phyloP scores from a whole-genome alignment of 352 stramenopile species.

The Globisporangium parvum region DNA sequence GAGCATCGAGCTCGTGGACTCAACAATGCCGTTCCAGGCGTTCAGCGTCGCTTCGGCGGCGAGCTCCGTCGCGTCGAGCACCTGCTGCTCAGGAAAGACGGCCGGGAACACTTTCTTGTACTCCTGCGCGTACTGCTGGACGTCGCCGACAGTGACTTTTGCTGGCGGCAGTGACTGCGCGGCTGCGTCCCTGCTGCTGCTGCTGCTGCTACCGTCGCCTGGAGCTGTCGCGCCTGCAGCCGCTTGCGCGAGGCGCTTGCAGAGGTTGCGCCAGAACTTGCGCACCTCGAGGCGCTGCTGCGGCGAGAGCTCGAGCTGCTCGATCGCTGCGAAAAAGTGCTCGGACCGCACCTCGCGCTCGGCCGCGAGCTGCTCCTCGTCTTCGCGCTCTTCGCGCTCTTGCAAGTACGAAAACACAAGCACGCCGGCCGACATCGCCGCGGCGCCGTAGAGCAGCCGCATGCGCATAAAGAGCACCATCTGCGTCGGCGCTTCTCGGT shows the following conservation, averaged over 20 bases:
- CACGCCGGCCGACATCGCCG: constrained; percentile 72
- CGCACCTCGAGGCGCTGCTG: constrained; percentile 66
- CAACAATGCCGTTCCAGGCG: constrained; percentile 65
- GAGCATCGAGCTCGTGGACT: constrained; percentile 74
- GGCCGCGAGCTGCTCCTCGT: constrained; percentile 43
- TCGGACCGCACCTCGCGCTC: constrained; percentile 47
- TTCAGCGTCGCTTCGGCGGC: constrained; percentile 30
- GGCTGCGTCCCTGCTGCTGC: not conserved
- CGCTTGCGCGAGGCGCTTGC: constrained; percentile 24
- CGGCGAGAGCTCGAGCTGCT: constrained; percentile 43
- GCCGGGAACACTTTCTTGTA: constrained; percentile 80
- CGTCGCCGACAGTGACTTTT: constrained; percentile 49
- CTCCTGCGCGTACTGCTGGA: constrained; percentile 71
- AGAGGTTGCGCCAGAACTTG: constrained; percentile 74
- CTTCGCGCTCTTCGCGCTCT: constrained; percentile 68
- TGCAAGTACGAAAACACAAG: constrained; percentile 77
- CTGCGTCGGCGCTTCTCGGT: not conserved
- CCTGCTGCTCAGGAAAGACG: constrained; percentile 66
- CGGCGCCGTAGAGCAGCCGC: constrained; percentile 64
- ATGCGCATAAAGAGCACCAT: constrained; percentile 44
- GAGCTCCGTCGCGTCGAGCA: constrained; percentile 44
- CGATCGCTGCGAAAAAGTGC: constrained; percentile 63
- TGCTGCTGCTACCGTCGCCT: not conserved
- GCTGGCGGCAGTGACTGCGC: not conserved
- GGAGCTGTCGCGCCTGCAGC: not conserved